These are phyloP conservation scores for Cercophora sp. DNA, from an alignment of 495 filamentous ascomycete genomes.

Conservation along the genomic window DNA sequence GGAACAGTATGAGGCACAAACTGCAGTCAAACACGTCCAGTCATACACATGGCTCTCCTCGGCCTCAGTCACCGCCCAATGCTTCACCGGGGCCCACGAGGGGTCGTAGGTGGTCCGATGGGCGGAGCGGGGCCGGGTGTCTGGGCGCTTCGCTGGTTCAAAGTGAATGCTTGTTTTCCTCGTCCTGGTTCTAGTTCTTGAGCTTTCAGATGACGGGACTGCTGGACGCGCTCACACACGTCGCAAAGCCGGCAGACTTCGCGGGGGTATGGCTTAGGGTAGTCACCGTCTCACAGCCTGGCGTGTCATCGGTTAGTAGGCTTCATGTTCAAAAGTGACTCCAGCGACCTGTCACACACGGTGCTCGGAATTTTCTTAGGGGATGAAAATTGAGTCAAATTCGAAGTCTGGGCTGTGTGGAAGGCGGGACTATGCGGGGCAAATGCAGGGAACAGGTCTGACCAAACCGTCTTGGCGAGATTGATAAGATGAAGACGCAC, in stretches of 20 bases:
- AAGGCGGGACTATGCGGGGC: background rate
- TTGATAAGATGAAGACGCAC: constrained; percentile 10
- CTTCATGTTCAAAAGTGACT: too few relatives aligned
- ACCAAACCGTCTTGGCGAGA: constrained; percentile 12
- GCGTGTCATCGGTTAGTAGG: too few relatives aligned
- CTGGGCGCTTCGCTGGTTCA: too few relatives aligned
- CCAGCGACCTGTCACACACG: constrained; percentile 3
- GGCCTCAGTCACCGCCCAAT: constrained; percentile 8
- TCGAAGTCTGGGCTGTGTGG: background rate
- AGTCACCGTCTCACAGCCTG: too few relatives aligned
- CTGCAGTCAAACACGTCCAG: background rate
- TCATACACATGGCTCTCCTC: background rate
- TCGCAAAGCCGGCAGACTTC: too few relatives aligned
- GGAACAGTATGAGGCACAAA: background rate
- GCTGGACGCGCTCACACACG: too few relatives aligned
- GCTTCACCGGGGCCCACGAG: background rate
- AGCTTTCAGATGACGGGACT: too few relatives aligned
- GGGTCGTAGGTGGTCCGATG: background rate
- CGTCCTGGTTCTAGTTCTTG: too few relatives aligned
- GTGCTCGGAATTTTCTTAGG: constrained; percentile 4
- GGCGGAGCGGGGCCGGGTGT: background rate
- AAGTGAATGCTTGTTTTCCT: too few relatives aligned
- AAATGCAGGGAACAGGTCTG: too few relatives aligned
- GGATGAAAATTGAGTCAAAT: constrained; percentile 9
- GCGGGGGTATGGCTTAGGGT: too few relatives aligned